phyloP scores from a whole-genome alignment of 208 protist genomes.

The Naegleria lovaniensis region DNA sequence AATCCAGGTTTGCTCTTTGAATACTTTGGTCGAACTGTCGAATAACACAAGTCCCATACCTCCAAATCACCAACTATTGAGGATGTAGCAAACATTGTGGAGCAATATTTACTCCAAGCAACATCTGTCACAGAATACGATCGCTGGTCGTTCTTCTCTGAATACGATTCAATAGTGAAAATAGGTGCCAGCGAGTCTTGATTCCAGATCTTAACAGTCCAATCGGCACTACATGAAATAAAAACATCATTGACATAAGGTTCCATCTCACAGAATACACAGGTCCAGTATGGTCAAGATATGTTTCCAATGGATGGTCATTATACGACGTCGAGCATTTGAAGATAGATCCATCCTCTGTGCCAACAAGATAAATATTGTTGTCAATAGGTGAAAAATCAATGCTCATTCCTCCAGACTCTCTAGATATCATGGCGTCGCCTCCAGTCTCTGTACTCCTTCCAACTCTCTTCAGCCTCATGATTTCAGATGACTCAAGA shows the following conservation, averaged over 20 bases:
- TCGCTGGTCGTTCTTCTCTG: constrained; percentile 58
- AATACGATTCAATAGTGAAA: constrained; percentile 63
- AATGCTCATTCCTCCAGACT: constrained; percentile 82
- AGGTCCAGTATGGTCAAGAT: constrained; percentile 68
- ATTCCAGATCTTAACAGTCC: constrained; percentile 83
- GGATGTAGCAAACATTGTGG: constrained; percentile 80
- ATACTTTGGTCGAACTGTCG: background rate
- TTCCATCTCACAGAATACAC: constrained; percentile 86
- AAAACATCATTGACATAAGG: constrained; percentile 79
- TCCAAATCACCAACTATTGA: constrained; percentile 60
- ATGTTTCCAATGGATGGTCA: constrained; percentile 86
- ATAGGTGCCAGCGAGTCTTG: constrained; percentile 56
- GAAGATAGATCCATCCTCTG: constrained; percentile 86
- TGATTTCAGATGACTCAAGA: constrained; percentile 48
- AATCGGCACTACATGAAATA: constrained; percentile 89
- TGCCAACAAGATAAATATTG: constrained; percentile 84
- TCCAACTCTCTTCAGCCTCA: constrained; percentile 47
- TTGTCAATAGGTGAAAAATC: constrained; percentile 76
- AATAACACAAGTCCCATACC: constrained; percentile 47
- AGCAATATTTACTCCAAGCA: constrained; percentile 76
- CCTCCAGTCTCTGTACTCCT: constrained; percentile 12
- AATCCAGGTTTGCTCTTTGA: constrained; percentile 43
- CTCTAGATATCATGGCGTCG: constrained; percentile 79
- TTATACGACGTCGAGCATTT: constrained; percentile 90
- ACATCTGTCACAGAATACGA: constrained; percentile 76